A percentile compares a stretch with the other conserved stretches of the same genome.
Conservation (phyloP, 2,329 filamentous ascomycete species). For the Colletotrichum graminicola region DNA sequence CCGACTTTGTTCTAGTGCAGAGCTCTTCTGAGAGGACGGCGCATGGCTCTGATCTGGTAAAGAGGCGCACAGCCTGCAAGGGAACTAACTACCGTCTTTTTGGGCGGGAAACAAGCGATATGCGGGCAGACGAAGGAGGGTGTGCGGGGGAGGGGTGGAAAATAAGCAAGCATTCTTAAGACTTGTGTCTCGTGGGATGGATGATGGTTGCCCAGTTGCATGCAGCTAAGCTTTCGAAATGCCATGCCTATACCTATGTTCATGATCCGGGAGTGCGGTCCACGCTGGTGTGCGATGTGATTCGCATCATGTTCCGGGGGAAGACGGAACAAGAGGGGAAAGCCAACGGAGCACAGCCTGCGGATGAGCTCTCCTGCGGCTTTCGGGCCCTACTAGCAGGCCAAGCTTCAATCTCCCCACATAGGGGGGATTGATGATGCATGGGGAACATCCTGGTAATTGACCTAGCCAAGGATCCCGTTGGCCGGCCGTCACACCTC, state of each 20-base stretch:
- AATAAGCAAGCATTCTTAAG: neutral
- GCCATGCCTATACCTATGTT: conserved; percentile 17
- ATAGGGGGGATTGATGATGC: conserved; percentile 7
- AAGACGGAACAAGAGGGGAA: neutral
- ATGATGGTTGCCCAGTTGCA: conserved; percentile 19
- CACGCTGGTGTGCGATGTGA: conserved; percentile 1
- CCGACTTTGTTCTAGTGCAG: conserved; percentile 21
- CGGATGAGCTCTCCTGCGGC: conserved; percentile 21
- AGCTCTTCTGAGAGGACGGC: neutral
- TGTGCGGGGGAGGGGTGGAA: neutral
- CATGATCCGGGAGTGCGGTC: conserved; percentile 29
- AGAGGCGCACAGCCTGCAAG: neutral
- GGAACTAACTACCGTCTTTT: too few species aligned
- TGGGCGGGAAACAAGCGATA: neutral
- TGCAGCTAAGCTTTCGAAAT: conserved; percentile 24
- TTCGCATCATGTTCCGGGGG: conserved; percentile 14
- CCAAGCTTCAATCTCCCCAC: conserved; percentile 31
- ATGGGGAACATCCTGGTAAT: conserved; percentile 13
- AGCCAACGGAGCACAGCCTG: neutral
- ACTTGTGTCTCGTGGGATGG: neutral
- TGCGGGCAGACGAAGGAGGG: neutral
- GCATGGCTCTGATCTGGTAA: neutral
- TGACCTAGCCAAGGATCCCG: conserved; percentile 8
- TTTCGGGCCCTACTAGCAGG: conserved; percentile 11
- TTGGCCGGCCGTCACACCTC: neutral